A percentile compares a stretch with the other conserved stretches of the same genome.
Evolutionary conservation across 139 green algal species (phyloP).

Genomic region (Dunaliella primolecta): DNA sequence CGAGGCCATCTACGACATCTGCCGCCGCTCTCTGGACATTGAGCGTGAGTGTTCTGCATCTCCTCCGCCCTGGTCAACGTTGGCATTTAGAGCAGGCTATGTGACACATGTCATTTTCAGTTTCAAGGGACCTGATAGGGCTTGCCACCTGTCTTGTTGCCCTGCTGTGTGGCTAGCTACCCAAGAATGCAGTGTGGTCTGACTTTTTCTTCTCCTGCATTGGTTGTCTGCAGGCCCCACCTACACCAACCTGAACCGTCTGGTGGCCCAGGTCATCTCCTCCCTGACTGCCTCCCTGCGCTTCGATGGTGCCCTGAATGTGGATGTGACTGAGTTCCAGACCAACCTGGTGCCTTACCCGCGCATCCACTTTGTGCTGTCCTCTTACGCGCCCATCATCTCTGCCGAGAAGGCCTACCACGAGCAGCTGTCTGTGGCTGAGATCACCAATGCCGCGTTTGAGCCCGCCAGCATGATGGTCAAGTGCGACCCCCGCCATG

Average conservation of each 20-base stretch:
- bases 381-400: slow-evolving; percentile 95
- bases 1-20: slow-evolving; percentile 98
- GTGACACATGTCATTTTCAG: no score
- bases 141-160: no score
- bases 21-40: slow-evolving; percentile 93
- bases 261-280: slow-evolving; percentile 89
- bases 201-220: no score
- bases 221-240: slow-evolving; percentile 68
- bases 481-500: slow-evolving; percentile 94
- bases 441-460: slow-evolving; percentile 97
- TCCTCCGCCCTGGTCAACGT: no score
- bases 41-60: slow-evolving; percentile 72
- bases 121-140: no score
- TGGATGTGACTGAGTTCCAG: slow-evolving; percentile 97
- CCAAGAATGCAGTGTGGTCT: no score
- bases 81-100: no score
- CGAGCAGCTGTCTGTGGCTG: slow-evolving; percentile 95
- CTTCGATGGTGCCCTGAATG: slow-evolving; percentile 94
- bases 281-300: slow-evolving; percentile 94
- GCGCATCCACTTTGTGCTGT: slow-evolving; percentile 99
- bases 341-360: slow-evolving; percentile 98
- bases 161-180: no score
- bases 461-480: slow-evolving; percentile 96
- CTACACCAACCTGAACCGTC: slow-evolving; percentile 97
- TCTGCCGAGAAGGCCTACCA: slow-evolving; percentile 97